Evolutionary conservation across 352 stramenopile genomes (phyloP).

Genomic region (Elongisporangium prolatum): DNA sequence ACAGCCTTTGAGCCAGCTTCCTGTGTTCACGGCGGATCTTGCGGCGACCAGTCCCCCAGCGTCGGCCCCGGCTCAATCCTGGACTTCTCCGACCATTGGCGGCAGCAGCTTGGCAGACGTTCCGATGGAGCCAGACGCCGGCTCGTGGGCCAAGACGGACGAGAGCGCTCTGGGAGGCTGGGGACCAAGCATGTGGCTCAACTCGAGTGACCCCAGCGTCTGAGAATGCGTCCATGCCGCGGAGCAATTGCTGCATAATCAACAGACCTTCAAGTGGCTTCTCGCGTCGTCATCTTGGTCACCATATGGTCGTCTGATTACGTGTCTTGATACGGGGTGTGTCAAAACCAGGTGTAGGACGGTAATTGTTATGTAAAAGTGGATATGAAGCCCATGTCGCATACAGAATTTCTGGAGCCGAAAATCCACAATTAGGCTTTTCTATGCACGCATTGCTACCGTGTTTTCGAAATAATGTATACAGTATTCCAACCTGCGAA

Average conservation of each 20-base stretch:
- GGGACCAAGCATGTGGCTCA: not conserved
- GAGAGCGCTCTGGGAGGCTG: not conserved
- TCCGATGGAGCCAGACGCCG: not conserved
- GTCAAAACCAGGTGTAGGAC: not conserved
- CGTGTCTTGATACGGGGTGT: not conserved
- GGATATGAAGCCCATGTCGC: not conserved
- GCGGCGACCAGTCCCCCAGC: not conserved
- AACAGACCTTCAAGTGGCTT: not conserved
- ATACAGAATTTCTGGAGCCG: not conserved
- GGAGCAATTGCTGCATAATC: not conserved
- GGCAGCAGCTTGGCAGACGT: not conserved
- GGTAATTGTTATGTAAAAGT: not conserved
- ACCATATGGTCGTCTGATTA: not conserved
- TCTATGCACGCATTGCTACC: not conserved
- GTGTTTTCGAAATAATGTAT: not conserved
- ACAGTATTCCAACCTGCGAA: not conserved
- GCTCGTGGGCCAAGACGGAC: not conserved
- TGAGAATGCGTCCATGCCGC: not conserved
- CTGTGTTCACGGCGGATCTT: not conserved
- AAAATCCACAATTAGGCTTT: not conserved
- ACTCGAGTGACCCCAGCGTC: not conserved
- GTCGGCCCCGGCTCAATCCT: not conserved
- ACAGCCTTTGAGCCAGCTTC: not conserved
- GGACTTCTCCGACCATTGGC: not conserved
- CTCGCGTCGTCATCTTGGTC: not conserved